phyloP scores from a whole-genome alignment of 2,329 filamentous ascomycete species.

The Colletotrichum sansevieriae region DNA sequence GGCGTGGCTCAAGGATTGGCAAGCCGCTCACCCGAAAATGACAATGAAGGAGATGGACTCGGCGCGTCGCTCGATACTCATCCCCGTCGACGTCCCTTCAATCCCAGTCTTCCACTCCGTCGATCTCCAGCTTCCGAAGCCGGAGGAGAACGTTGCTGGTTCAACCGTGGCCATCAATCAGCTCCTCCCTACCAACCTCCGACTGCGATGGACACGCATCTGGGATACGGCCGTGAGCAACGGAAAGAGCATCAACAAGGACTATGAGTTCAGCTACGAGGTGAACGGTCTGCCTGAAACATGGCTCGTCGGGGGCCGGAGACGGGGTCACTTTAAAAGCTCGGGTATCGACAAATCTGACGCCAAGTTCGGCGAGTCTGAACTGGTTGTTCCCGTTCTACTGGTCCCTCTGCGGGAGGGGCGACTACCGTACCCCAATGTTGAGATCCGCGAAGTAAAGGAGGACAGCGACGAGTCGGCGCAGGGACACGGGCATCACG shows the following conservation, averaged over 20 bases:
- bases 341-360: conserved; percentile 53
- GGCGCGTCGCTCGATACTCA: conserved; percentile 74
- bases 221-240: conserved; percentile 66
- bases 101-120: conserved; percentile 87
- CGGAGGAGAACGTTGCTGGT: conserved; percentile 41
- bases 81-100: conserved; percentile 90
- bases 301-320: conserved; percentile 88
- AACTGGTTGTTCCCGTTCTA: conserved; percentile 75
- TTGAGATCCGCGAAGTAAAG: conserved; percentile 80
- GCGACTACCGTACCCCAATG: conserved; percentile 78
- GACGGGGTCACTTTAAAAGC: conserved; percentile 82
- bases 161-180: conserved; percentile 72
- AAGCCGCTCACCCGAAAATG: conserved; percentile 51
- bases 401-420: conserved; percentile 86
- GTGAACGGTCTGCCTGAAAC: conserved; percentile 78
- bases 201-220: conserved; percentile 71
- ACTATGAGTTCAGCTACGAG: conserved; percentile 85
- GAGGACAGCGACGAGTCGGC: conserved; percentile 46
- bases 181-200: conserved; percentile 72
- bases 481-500: conserved; percentile 65
- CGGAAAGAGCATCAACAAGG: conserved; percentile 42
- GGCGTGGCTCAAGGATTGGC: conserved; percentile 55
- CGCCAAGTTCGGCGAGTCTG: conserved; percentile 56
- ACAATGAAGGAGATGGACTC: conserved; percentile 49
- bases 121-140: conserved; percentile 63